These are phyloP conservation scores for Lipomyces starkeyi DNA, from an alignment of 805 yeast species.

Conservation along the genomic window DNA sequence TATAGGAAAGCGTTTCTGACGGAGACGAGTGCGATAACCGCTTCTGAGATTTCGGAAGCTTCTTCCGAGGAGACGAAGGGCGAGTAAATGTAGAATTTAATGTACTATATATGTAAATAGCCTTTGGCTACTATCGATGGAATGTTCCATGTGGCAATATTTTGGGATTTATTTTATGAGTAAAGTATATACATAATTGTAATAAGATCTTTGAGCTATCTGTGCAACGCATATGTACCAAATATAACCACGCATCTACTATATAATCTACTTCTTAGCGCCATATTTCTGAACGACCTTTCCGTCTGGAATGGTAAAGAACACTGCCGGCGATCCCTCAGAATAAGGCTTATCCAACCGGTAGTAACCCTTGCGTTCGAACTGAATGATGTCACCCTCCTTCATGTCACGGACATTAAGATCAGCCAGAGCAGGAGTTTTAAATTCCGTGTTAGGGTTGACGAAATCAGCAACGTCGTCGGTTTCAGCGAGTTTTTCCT, in stretches of 20 bases:
- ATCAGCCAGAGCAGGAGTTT: slow-evolving; percentile 77
- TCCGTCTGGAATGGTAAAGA: slow-evolving; percentile 97
- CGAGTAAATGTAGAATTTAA: slow-evolving; percentile 7
- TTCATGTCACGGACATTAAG: slow-evolving; percentile 74
- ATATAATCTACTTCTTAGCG: slow-evolving; percentile 56
- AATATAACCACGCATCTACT: neutral
- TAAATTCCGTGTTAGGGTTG: slow-evolving; percentile 87
- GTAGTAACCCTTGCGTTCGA: slow-evolving; percentile 96
- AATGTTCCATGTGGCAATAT: neutral
- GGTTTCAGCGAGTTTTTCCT: slow-evolving; percentile 93
- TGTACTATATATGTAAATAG: slow-evolving; percentile 7
- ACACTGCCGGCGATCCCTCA: slow-evolving; percentile 69
- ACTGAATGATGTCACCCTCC: slow-evolving; percentile 88
- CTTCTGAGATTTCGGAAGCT: neutral
- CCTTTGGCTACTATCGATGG: neutral
- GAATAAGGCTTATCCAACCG: slow-evolving; percentile 67
- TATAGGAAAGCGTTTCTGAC: slow-evolving; percentile 5
- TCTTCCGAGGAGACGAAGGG: slow-evolving; percentile 4
- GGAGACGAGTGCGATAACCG: neutral
- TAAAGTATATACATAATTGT: slow-evolving; percentile 7
- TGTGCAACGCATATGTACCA: neutral
- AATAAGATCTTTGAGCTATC: neutral
- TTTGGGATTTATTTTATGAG: neutral
- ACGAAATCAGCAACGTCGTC: slow-evolving; percentile 92
- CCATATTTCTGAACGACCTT: slow-evolving; percentile 79